These are phyloP conservation scores for Bryum argenteum DNA, from an alignment of 225 moss, liverwort and hornwort genomes.

Conservation along the genomic window DNA sequence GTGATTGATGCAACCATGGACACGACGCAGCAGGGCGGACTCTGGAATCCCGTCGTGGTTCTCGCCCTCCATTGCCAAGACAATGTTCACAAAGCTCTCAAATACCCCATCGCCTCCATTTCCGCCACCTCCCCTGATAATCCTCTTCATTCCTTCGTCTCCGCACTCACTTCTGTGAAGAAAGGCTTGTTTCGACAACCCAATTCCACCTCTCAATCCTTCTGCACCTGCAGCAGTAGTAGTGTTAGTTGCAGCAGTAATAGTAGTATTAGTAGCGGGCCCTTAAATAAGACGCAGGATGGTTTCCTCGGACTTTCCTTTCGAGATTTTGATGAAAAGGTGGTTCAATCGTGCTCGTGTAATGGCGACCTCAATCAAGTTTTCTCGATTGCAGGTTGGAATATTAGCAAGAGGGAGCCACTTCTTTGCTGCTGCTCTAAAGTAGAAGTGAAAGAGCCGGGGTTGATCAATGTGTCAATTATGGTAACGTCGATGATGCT, in stretches of 20 bases:
- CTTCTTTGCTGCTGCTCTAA: conserved; percentile 15
- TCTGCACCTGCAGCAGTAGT: not conserved
- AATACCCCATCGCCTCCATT: conserved; percentile 8
- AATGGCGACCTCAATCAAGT: conserved; percentile 32
- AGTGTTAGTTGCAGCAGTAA: not conserved
- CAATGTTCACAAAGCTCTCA: conserved; percentile 42
- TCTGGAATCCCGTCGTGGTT: conserved; percentile 41
- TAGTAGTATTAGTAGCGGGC: no score
- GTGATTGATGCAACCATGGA: not conserved
- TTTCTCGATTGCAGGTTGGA: conserved; percentile 35
- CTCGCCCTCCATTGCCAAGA: conserved; percentile 38
- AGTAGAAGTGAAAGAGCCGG: conserved; percentile 19
- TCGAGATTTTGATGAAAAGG: conserved; percentile 27
- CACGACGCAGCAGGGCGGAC: not conserved
- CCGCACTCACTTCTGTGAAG: conserved; percentile 43
- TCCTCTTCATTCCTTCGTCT: conserved; percentile 41
- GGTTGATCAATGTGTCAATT: conserved; percentile 42
- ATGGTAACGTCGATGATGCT: conserved; percentile 55
- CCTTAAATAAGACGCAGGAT: conserved; percentile 23
- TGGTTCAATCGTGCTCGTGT: conserved; percentile 23
- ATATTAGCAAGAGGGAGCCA: conserved; percentile 31
- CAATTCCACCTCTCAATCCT: conserved; percentile 7
- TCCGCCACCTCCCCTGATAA: no score
- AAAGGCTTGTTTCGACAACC: conserved; percentile 34
- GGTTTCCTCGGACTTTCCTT: conserved; percentile 35